Evolutionary conservation across 805 yeast genomes (phyloP), one percentile per base, ranked within the genome.

Genomic region (Wickerhamiella galacta): DNA sequence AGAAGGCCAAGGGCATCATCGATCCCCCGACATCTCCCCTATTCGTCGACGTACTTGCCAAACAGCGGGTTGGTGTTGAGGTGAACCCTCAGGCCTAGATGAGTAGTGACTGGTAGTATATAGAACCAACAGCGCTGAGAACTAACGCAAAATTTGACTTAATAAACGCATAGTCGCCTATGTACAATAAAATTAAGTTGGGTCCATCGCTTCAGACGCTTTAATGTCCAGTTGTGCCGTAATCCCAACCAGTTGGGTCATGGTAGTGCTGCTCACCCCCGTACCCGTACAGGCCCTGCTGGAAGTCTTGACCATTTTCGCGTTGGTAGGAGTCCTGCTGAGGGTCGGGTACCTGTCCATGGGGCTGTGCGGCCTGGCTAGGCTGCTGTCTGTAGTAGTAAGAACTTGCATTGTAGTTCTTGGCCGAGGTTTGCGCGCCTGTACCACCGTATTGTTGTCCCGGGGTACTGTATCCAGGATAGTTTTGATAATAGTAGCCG

Each of bases 51-150:
- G 46, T 58, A 18, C 51, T 58, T 20, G 56, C 63, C 28, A 57
- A 58, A 45, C 60, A 57, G 41, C 53, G 63, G 20, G 60, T 57
- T 18, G 62, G 61, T 11, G 61, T 57, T 17, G 60, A 64, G 60
- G 46, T 56, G 25, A 44, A 53, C 39, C 49, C 54, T 19, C 52
- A 51, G 39, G 40, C 42, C 16, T 47, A 41, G n/a, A n/a, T n/a
- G n/a, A n/a, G 35, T 29, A 18, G 16, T n/a, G n/a, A n/a, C n/a
- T n/a, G n/a, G n/a, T n/a, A n/a, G n/a, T n/a, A n/a, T n/a, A n/a
- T n/a, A n/a, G n/a, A n/a, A n/a, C n/a, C n/a, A n/a, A n/a, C n/a
- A n/a, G n/a, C n/a, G n/a, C n/a, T n/a, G n/a, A n/a, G n/a, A n/a
- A n/a, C n/a, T n/a, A n/a, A n/a, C n/a, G n/a, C n/a, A n/a, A n/a